Conservation (phyloP, 768 basidiomycete genomes). For the Amanita phalloides region DNA sequence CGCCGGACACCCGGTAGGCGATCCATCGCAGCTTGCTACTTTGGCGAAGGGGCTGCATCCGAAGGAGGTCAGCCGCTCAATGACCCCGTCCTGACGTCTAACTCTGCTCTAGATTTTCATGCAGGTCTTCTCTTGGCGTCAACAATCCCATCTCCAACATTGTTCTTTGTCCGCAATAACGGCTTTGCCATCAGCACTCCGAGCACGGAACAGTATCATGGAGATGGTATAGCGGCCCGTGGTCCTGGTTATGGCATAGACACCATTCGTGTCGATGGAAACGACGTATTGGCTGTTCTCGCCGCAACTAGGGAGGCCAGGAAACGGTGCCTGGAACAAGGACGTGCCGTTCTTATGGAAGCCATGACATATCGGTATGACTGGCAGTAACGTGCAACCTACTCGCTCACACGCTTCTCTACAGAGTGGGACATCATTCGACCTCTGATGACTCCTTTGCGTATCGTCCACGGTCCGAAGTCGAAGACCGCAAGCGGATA, state of each 20-base stretch:
- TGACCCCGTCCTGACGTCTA: not conserved
- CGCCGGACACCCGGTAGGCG: conserved; percentile 63
- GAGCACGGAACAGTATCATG: conserved; percentile 78
- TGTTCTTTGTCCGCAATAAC: conserved; percentile 74
- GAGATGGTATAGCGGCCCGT: conserved; percentile 87
- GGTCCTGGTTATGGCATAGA: conserved; percentile 91
- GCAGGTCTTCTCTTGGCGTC: conserved; percentile 79
- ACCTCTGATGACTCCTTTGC: conserved; percentile 95
- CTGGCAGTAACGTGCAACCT: not conserved
- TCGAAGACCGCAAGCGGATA: conserved; percentile 84
- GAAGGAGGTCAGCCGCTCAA: conserved; percentile 52
- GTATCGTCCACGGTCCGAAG: conserved; percentile 81
- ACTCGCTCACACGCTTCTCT: conserved; percentile 2
- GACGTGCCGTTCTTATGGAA: conserved; percentile 77
- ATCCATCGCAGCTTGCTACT: conserved; percentile 80
- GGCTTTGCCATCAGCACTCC: conserved; percentile 96
- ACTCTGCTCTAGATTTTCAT: conserved; percentile 60
- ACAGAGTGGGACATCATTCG: conserved; percentile 85
- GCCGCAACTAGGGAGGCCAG: conserved; percentile 64
- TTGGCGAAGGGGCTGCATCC: conserved; percentile 90
- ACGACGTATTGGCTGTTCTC: conserved; percentile 82
- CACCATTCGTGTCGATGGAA: conserved; percentile 88
- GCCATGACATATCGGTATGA: conserved; percentile 83
- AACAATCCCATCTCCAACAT: conserved; percentile 60
- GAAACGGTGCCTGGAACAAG: conserved; percentile 59